Base-by-base conservation (phyloP, 2,329 filamentous ascomycete species). In the Ampelomyces quisqualis region DNA sequence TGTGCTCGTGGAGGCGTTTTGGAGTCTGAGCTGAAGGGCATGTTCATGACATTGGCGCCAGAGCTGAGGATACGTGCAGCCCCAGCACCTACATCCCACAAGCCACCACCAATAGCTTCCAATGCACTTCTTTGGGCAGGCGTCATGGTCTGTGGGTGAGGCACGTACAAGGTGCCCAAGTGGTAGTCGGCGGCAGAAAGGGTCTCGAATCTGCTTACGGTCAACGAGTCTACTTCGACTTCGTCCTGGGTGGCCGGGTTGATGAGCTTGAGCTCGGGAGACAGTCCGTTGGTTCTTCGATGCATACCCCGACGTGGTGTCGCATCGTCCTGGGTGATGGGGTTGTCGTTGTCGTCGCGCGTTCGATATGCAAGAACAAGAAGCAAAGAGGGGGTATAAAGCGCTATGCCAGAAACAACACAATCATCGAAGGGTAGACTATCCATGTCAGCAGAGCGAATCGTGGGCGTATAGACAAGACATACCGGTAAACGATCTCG, bases 351-450 rank as follows among this genome's bases (percentile, higher is more conserved):
- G 7, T 84, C 76, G 31, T 89, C 86, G 24, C 84, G 81, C 46
- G 84, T 84, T 60, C 90, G 84, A 71, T 94, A 96, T 63, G 90
- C 90, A 72, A 98, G 85, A 60, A 97, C 86, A 58, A 95, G 80
- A 69, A 98, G 78, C 55, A 95, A 77, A 64, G 82, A 93, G 65
- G 89, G 88, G 65, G 90, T 95, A 82, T 96, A 97, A 70, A 98
- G 78, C 52, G 91, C 94, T 70, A 98, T 86, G 60, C 93, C 93
- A 65, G 93, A 95, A 75, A 98, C 89, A 68, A 95, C 90, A 76
- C 93, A 97, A 73, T 98, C 93, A 71, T 93, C 68, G 55, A 76
- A 95, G 62, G 90, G 87, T 70, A 97, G 80, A 70, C 86, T 90
- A 52, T 9, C 7, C 10, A 9, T 26, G 34, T 64, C 54, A 49